These are phyloP conservation scores for Cercospora beticola DNA, from an alignment of 2,329 filamentous ascomycete species.

Conservation along the genomic window DNA sequence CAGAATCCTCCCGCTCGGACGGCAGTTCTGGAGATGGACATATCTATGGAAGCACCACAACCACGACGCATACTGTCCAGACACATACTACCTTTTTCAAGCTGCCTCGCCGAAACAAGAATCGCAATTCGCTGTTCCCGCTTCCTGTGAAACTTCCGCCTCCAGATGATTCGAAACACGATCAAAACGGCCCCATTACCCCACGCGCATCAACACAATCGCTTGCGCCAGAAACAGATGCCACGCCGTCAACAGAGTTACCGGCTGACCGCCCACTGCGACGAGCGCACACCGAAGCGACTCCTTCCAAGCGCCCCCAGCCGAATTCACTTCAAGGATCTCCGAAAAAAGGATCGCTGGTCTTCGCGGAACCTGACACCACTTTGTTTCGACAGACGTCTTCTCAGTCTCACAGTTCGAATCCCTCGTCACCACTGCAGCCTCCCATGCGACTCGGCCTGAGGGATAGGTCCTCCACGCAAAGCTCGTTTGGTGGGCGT, in stretches of 20 bases:
- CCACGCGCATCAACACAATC: slow-evolving; percentile 40
- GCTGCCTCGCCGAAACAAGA: slow-evolving; percentile 73
- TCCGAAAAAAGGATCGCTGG: slow-evolving; percentile 49
- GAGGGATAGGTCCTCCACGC: slow-evolving; percentile 81
- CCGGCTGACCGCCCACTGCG: slow-evolving; percentile 20
- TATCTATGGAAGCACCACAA: slow-evolving; percentile 57
- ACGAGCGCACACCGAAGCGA: slow-evolving; percentile 33
- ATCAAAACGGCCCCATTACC: slow-evolving; percentile 38
- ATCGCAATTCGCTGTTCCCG: slow-evolving; percentile 78
- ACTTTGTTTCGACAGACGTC: slow-evolving; percentile 61
- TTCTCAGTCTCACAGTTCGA: slow-evolving; percentile 65
- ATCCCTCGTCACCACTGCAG: slow-evolving; percentile 56
- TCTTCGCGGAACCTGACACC: slow-evolving; percentile 48
- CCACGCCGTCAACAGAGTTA: slow-evolving; percentile 25
- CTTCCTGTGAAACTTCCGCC: slow-evolving; percentile 71
- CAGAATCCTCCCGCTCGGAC: slow-evolving; percentile 88
- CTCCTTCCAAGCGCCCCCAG: slow-evolving; percentile 27
- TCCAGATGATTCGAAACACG: slow-evolving; percentile 47
- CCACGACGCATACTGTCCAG: slow-evolving; percentile 62
- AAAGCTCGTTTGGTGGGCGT: slow-evolving; percentile 72
- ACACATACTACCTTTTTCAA: slow-evolving; percentile 73
- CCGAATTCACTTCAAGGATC: slow-evolving; percentile 39
- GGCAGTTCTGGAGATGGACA: slow-evolving; percentile 62
- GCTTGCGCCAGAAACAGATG: slow-evolving; percentile 23
- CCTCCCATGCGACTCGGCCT: slow-evolving; percentile 60